Evolutionary conservation across 352 stramenopile genomes (phyloP).

Genomic region (Globisporangium nagaii): DNA sequence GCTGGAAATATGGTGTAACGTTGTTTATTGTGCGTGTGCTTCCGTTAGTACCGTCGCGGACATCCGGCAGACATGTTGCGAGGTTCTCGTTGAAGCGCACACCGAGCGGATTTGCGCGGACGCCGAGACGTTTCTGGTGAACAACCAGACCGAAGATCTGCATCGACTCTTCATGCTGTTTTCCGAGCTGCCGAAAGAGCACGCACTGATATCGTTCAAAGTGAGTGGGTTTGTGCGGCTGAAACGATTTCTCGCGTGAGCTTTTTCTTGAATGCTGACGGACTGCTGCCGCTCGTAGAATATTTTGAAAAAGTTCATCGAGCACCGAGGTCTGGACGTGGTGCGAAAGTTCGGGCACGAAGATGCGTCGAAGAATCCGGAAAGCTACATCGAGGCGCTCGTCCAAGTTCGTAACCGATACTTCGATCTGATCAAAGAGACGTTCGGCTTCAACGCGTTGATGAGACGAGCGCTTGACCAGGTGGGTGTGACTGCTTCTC

Average conservation of each 20-base stretch:
- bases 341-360: constrained; percentile 77
- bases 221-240: constrained; percentile 18
- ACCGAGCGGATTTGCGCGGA: constrained; percentile 79
- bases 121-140: constrained; percentile 65
- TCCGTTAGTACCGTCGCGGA: constrained; percentile 65
- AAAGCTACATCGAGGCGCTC: constrained; percentile 81
- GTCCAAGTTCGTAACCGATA: constrained; percentile 82
- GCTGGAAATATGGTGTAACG: not conserved
- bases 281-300: constrained; percentile 34
- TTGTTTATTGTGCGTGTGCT: not conserved
- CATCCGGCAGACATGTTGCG: constrained; percentile 71
- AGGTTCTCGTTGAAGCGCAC: constrained; percentile 74
- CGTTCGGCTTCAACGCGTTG: constrained; percentile 74
- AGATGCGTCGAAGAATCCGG: constrained; percentile 72
- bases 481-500: constrained; percentile 25
- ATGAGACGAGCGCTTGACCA: constrained; percentile 83
- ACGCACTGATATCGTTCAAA: constrained; percentile 79
- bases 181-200: constrained; percentile 74
- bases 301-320: constrained; percentile 85
- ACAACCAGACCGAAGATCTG: constrained; percentile 76
- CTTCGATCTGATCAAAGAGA: constrained; percentile 80
- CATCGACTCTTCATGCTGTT: constrained; percentile 78
- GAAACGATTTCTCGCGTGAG: not conserved
- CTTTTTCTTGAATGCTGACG: not conserved
- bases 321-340: constrained; percentile 69